Conservation (phyloP, 148 eudicot genomes). For the Chenopodium quinoa region DNA sequence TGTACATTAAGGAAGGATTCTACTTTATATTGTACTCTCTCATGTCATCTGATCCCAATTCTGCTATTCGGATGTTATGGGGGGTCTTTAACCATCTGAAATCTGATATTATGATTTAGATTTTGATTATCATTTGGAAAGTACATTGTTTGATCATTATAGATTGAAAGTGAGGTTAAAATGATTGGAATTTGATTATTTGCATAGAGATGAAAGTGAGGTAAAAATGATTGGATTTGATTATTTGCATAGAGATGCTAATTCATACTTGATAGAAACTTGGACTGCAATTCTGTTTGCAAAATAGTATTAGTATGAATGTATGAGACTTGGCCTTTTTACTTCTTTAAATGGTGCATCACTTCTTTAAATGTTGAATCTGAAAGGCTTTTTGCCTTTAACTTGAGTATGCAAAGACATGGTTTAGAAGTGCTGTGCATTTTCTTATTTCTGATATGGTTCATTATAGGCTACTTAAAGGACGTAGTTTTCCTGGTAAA, state of each 20-base stretch:
- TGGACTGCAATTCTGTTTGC: background rate
- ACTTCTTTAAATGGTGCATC: background rate
- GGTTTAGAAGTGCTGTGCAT: background rate
- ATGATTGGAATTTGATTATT: background rate
- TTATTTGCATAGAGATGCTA: background rate
- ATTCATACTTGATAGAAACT: background rate
- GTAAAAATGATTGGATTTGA: background rate
- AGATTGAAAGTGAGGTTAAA: slow-evolving; percentile 1
- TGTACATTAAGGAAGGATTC: background rate
- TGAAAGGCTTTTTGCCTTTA: background rate
- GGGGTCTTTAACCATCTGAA: background rate
- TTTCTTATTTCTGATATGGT: slow-evolving; percentile 7
- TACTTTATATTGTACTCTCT: too few relatives aligned
- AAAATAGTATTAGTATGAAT: background rate
- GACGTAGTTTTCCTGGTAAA: slow-evolving; percentile 97
- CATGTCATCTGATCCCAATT: too few relatives aligned
- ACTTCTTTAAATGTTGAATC: too few relatives aligned
- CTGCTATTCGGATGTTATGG: background rate
- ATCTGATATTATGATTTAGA: background rate
- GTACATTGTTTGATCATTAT: background rate
- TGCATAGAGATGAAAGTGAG: slow-evolving; percentile 4
- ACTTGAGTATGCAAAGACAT: background rate
- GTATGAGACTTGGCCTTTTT: background rate
- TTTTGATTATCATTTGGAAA: background rate
- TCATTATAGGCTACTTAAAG: slow-evolving; percentile 73